These are phyloP conservation scores for Salvia sclarea DNA, from an alignment of 305 asterid genomes.

Conservation along the genomic window DNA sequence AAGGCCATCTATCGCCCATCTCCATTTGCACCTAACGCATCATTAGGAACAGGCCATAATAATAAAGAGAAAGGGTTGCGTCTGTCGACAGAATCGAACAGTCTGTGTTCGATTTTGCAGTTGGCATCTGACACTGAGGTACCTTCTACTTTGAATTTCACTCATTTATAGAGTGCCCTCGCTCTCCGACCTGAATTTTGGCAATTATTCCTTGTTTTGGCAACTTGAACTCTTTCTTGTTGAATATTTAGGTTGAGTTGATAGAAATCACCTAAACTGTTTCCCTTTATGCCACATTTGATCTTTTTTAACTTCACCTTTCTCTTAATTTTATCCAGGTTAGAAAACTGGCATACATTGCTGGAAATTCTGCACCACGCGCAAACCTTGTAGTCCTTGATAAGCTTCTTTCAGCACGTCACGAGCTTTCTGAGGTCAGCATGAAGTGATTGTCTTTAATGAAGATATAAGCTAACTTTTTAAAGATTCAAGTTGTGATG, in stretches of 20 bases:
- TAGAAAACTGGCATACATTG: constrained; percentile 73
- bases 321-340: constrained; percentile 55
- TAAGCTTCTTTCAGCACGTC: constrained; percentile 87
- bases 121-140: constrained; percentile 86
- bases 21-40: constrained; percentile 41
- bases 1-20: constrained; percentile 70
- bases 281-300: not conserved
- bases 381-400: constrained; percentile 86
- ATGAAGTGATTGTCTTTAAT: constrained; percentile 10
- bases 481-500: not conserved
- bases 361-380: constrained; percentile 77
- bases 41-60: constrained; percentile 36
- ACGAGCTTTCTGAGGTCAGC: constrained; percentile 87
- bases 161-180: not conserved
- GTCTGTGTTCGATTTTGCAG: constrained; percentile 75
- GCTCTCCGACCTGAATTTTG: not conserved
- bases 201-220: constrained; percentile 22
- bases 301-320: constrained; percentile 13
- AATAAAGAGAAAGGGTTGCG: constrained; percentile 74
- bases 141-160: constrained; percentile 28
- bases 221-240: constrained; percentile 19
- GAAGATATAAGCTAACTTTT: constrained; percentile 21
- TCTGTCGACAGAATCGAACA: constrained; percentile 64
- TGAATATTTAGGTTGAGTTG: constrained; percentile 18
- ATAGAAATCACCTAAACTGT: constrained; percentile 10